Evolutionary conservation across 2,329 filamentous ascomycete genomes (phyloP).

Genomic region (Thyridium curvatum): DNA sequence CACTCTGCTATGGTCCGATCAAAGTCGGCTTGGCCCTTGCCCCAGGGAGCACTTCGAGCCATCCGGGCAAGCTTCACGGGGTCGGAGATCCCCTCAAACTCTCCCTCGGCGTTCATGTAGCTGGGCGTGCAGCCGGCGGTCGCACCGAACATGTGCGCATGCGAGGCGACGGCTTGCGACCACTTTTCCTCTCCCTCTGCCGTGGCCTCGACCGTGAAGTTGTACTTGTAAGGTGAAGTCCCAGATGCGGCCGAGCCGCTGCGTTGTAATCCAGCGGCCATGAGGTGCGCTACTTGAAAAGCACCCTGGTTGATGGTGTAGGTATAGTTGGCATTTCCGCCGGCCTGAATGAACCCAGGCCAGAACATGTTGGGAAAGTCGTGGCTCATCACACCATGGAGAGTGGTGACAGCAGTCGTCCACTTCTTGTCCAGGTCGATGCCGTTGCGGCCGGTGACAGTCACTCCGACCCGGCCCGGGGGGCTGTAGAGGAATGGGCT

Average conservation of each 20-base stretch:
- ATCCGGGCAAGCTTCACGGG: too few species aligned
- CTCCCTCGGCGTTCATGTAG: slow-evolving; percentile 7
- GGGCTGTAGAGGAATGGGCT: slow-evolving; percentile 13
- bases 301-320: slow-evolving; percentile 31
- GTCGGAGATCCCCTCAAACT: too few species aligned
- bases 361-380: slow-evolving; percentile 15
- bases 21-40: too few species aligned
- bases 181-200: slow-evolving; percentile 7
- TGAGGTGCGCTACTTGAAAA: too few species aligned
- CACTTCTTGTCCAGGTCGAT: slow-evolving; percentile 11
- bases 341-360: slow-evolving; percentile 5
- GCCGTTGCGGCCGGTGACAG: slow-evolving; percentile 8
- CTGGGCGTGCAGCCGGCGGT: slow-evolving; percentile 8
- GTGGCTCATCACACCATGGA: slow-evolving; percentile 9
- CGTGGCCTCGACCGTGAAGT: slow-evolving; percentile 7
- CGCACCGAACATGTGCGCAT: neutral
- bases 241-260: too few species aligned
- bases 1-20: too few species aligned
- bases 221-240: too few species aligned
- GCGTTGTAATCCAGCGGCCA: slow-evolving; percentile 16
- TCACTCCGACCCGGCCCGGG: slow-evolving; percentile 4
- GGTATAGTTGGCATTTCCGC: slow-evolving; percentile 16
- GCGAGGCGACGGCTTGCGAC: slow-evolving; percentile 3
- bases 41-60: too few species aligned
- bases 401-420: slow-evolving; percentile 4